Base-by-base conservation (phyloP, 257 asterid genomes). In the Fraxinus quadrangulata region DNA sequence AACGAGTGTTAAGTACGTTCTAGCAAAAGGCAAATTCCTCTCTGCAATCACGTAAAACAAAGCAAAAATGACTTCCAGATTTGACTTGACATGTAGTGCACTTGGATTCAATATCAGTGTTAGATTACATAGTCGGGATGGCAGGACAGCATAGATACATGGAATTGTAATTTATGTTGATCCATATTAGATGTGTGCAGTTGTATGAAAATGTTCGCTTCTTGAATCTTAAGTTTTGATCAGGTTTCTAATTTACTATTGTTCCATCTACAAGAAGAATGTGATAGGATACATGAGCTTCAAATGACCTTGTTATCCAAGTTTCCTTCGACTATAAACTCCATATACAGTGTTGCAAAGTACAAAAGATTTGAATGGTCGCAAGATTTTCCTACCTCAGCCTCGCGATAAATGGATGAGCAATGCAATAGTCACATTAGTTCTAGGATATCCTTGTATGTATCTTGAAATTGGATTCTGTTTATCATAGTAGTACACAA, bases 1-100 rank as follows among this genome's bases (percentile, higher is more conserved):
- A 86, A 78, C 11, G 89, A 89, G 76, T 81, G 88, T 66, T 90
- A 86, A 87, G 72, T 36, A 56, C 1, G 8, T 63, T 13, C 28
- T 70, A 61, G 71, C 54, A 71, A 49, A 67, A 37, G 34, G 69
- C 72, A 75, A 30, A 12, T 45, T 63, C 45, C 30, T 30, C 24
- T 24, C 19, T 11, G 28, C 33, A 2, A 24, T 63, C 19, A 3
- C 17, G 7, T 9, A 3, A 6, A 61, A 24, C 24, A 24, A 19
- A 51, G 30, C 31, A 9, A 59, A 59, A n/a, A 59, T 5, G 13
- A 24, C 6, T 24, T 21, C 68, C 17, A 61, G 33, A 9, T 61
- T 21, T 61, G 68, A 61, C 16, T 61, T 24, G 68, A 61, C 17
- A 8, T 61, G 68, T 23, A 61, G 63, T 16, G 5, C 19, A 19